Conservation (phyloP, 306 rosid genomes). For the Rubus parviflorus region DNA sequence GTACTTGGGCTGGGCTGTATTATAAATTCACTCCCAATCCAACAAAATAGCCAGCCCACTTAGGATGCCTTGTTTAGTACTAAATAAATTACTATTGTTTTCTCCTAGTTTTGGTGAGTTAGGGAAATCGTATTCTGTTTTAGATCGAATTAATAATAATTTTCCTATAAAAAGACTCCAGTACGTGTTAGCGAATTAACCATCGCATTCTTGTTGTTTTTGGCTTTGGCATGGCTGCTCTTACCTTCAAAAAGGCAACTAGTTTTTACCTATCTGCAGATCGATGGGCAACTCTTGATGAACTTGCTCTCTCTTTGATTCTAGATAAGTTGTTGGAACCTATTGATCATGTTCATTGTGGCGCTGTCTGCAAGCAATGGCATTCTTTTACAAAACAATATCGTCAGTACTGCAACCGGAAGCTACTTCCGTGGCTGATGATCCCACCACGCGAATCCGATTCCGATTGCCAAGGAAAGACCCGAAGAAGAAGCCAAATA, state of each 20-base stretch:
- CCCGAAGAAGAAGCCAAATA: background rate
- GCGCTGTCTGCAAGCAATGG: background rate
- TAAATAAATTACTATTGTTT: no score
- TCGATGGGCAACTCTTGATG: background rate
- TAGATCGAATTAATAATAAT: no score
- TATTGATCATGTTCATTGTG: background rate
- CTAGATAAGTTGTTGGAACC: background rate
- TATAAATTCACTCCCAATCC: no score
- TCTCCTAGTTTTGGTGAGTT: no score
- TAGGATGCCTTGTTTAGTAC: no score
- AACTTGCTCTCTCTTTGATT: background rate
- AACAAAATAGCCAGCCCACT: no score
- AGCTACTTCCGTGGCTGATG: background rate
- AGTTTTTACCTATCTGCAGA: background rate
- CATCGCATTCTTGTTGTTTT: no score
- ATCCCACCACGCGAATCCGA: background rate
- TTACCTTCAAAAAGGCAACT: background rate
- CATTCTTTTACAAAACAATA: background rate
- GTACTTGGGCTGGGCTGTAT: no score
- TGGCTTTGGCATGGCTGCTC: background rate
- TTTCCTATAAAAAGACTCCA: no score
- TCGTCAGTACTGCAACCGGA: background rate
- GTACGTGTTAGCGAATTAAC: no score
- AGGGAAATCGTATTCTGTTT: no score
- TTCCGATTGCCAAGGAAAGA: background rate